Conservation (phyloP, 2,329 filamentous ascomycete genomes). For the Davidsoniella eucalypti region DNA sequence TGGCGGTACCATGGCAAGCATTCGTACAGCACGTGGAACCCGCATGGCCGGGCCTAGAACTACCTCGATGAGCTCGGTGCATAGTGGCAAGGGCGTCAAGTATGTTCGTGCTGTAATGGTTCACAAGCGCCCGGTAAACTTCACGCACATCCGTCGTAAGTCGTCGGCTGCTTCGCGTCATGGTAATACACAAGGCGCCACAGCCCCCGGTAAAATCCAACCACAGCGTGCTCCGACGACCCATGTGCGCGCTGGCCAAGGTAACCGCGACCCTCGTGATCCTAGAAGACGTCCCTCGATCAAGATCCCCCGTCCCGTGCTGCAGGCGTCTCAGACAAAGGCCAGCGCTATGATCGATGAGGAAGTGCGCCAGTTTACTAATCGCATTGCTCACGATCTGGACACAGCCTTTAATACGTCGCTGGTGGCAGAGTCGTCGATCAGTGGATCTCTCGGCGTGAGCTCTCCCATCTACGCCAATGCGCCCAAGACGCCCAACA, state of each 20-base stretch:
- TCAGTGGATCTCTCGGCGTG: constrained; percentile 2
- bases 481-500: constrained; percentile 5
- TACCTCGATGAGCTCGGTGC: constrained; percentile 32
- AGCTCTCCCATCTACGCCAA: constrained; percentile 10
- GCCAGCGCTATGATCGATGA: constrained; percentile 33
- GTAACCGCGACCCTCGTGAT: constrained; percentile 4
- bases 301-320: not conserved
- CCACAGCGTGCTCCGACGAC: not conserved
- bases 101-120: constrained; percentile 19
- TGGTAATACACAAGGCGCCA: not conserved
- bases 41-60: constrained; percentile 5
- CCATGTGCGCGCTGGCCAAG: not conserved
- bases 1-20: constrained; percentile 8
- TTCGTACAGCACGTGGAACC: constrained; percentile 3
- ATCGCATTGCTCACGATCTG: constrained; percentile 71
- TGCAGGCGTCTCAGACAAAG: constrained; percentile 5
- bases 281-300: constrained; percentile 3
- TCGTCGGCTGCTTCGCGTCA: constrained; percentile 3
- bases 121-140: constrained; percentile 38
- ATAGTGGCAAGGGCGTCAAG: constrained; percentile 21
- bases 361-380: constrained; percentile 66
- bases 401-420: constrained; percentile 79
- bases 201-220: not conserved
- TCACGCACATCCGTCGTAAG: constrained; percentile 28
- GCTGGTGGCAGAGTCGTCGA: constrained; percentile 22